These are phyloP conservation scores for Peronospora farinosa DNA, from an alignment of 352 stramenopile genomes.

Conservation along the genomic window DNA sequence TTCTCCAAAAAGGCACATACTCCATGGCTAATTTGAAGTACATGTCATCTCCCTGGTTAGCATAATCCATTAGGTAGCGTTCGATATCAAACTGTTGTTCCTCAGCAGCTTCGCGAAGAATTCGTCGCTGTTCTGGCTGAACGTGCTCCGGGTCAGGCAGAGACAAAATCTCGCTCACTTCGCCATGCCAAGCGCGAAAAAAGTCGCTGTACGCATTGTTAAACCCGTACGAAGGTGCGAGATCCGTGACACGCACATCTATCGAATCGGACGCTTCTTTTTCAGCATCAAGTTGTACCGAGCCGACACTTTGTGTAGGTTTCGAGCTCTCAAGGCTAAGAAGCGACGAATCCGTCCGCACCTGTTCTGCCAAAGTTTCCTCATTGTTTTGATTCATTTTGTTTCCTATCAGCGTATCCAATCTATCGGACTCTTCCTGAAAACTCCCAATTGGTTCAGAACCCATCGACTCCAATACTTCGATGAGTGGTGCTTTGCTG, in stretches of 20 bases:
- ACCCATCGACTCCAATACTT: slow-evolving; percentile 62
- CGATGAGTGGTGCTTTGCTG: slow-evolving; percentile 64
- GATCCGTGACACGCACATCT: slow-evolving; percentile 36
- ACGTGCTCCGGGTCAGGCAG: slow-evolving; percentile 85
- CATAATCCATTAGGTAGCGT: slow-evolving; percentile 93
- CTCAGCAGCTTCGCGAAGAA: slow-evolving; percentile 82
- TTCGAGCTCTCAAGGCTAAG: slow-evolving; percentile 39
- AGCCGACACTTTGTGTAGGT: slow-evolving; percentile 4
- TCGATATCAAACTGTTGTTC: slow-evolving; percentile 92
- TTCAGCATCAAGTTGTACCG: slow-evolving; percentile 14
- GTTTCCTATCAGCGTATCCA: slow-evolving; percentile 25
- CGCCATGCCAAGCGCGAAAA: slow-evolving; percentile 88
- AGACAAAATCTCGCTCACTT: slow-evolving; percentile 91
- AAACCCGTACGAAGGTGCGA: slow-evolving; percentile 89
- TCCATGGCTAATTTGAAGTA: slow-evolving; percentile 88
- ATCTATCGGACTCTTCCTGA: slow-evolving; percentile 21
- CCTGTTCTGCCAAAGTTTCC: not conserved
- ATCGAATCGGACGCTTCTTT: slow-evolving; percentile 9
- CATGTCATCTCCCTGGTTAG: slow-evolving; percentile 88
- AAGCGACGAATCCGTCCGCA: slow-evolving; percentile 36
- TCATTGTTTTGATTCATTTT: not conserved
- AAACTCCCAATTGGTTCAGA: slow-evolving; percentile 16
- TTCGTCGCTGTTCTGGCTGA: slow-evolving; percentile 54
- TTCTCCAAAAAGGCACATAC: slow-evolving; percentile 87
- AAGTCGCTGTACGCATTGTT: slow-evolving; percentile 91